Conservation (phyloP, 1,284 basidiomycete genomes). For the Ceratobasidium theobromae region DNA sequence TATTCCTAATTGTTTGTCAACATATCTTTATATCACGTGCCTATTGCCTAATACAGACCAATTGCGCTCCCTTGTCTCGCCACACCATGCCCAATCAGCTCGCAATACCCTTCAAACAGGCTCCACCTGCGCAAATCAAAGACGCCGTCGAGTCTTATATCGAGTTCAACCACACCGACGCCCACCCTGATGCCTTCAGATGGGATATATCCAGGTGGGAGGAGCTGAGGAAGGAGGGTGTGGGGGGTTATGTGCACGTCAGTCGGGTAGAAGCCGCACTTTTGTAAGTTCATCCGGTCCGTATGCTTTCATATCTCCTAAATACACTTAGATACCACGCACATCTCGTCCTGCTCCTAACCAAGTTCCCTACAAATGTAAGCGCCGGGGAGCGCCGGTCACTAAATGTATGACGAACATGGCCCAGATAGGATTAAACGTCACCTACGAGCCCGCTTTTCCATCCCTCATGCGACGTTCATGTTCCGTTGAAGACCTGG, state of each 20-base stretch:
- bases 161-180: slow-evolving; percentile 61
- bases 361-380: slow-evolving; percentile 70
- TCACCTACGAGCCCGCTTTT: slow-evolving; percentile 77
- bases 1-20: too few species aligned
- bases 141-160: slow-evolving; percentile 69
- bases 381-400: slow-evolving; percentile 37
- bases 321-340: slow-evolving; percentile 69
- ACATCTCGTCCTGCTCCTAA: slow-evolving; percentile 76
- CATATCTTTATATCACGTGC: background rate
- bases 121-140: slow-evolving; percentile 60
- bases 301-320: slow-evolving; percentile 13
- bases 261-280: slow-evolving; percentile 53
- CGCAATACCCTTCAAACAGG: slow-evolving; percentile 74
- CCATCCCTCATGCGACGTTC: slow-evolving; percentile 55
- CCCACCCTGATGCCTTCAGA: slow-evolving; percentile 88
- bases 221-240: slow-evolving; percentile 63
- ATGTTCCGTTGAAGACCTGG: slow-evolving; percentile 67
- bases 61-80: background rate
- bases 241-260: slow-evolving; percentile 59
- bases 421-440: slow-evolving; percentile 69
- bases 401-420: background rate
- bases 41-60: background rate
- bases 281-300: slow-evolving; percentile 47
- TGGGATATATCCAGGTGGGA: slow-evolving; percentile 76
- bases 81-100: slow-evolving; percentile 76